Conservation (phyloP, 2,329 filamentous ascomycete species). For the Fusarium phyllophilum region DNA sequence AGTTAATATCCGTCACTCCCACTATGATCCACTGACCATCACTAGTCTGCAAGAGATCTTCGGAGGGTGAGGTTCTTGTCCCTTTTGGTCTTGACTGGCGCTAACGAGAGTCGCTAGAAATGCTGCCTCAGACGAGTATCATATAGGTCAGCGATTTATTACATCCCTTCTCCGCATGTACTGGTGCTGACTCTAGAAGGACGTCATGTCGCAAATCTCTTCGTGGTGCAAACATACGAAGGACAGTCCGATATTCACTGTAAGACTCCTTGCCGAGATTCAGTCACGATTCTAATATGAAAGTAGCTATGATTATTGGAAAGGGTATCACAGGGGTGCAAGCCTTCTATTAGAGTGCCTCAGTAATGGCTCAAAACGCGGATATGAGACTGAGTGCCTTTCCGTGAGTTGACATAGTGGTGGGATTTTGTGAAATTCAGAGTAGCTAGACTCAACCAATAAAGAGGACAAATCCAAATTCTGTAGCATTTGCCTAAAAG, state of each 20-base stretch:
- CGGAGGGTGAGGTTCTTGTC: constrained; percentile 66
- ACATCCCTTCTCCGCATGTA: neutral
- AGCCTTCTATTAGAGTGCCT: neutral
- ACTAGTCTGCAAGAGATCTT: constrained; percentile 84
- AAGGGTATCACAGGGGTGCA: neutral
- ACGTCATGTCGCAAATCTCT: constrained; percentile 92
- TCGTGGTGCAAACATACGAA: constrained; percentile 97
- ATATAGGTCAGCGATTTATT: constrained; percentile 68
- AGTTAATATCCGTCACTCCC: neutral
- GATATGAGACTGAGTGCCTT: neutral
- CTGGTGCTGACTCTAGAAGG: neutral
- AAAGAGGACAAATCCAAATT: no score
- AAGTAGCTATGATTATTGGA: neutral
- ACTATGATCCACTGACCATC: neutral
- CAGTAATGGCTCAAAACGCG: neutral
- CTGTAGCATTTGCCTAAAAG: no score
- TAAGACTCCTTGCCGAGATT: constrained; percentile 59
- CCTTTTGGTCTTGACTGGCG: neutral
- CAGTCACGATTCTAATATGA: neutral
- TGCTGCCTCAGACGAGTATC: constrained; percentile 95
- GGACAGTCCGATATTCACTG: constrained; percentile 97
- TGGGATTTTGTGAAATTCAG: neutral
- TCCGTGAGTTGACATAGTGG: no score
- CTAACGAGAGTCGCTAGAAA: constrained; percentile 58
- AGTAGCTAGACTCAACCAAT: neutral